Evolutionary conservation across 1,284 basidiomycete species (phyloP), one percentile per base, ranked within the genome.

Genomic region (Ceratobasidium sp.): DNA sequence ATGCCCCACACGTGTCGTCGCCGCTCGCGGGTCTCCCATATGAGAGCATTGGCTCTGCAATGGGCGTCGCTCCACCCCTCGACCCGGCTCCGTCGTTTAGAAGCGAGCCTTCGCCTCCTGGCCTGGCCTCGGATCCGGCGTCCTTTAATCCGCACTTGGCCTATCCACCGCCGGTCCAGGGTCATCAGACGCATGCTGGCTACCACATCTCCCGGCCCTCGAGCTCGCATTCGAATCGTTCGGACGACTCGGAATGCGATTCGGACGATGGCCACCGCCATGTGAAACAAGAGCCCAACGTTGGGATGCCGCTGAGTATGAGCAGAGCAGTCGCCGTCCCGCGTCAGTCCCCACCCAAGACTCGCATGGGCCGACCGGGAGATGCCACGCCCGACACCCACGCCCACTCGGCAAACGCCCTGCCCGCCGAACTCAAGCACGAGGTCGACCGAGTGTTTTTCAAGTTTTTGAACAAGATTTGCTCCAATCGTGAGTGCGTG

Each of bases 401-500:
- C 16, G 44, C 59, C 10, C 71, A 74, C 50, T 74, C 71, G 57
- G 60, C 71, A 4, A 92, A 92, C 79, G 93, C 94, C 82, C 88
- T 95, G 69, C 93, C 93, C 14, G 87, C 89, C 80, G 97, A 98
- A 83, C 93, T 96, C 81, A 90, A 92, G 78, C 85, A 86, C 50
- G 92, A 94, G 82, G 92, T 99, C 69, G 97, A 99, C 84, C 89
- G 92, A 77, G 92, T 98, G 82, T 98, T 99, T 86, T 92, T 96
- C 83, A 91, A 94, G 81, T 99, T 95, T 84, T 86, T 99, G 80
- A 96, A 93, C 82, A 89, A 88, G 75, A 90, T 96, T 73, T 99
- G 97, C 86, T 98, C 96, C 23, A 95, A 99, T 85, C 85, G 96
- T 96, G 84, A 87, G 94, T 87, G 46, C 57, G 33, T 27, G 55